phyloP scores from a whole-genome alignment of 2,329 filamentous ascomycete genomes.

The Verticillium alfalfae region DNA sequence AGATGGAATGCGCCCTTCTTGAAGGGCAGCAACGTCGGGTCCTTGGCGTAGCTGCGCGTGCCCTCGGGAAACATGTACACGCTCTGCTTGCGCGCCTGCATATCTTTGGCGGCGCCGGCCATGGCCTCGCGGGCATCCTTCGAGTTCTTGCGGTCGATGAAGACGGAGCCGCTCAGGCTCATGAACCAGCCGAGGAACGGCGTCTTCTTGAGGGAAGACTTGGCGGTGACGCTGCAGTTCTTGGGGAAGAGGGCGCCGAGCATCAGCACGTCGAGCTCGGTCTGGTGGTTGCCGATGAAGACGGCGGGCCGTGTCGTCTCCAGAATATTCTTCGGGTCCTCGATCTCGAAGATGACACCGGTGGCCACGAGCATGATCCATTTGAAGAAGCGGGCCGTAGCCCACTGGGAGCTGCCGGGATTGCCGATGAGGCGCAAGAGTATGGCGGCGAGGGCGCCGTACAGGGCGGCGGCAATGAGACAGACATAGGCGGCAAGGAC shows the following conservation, averaged over 20 bases:
- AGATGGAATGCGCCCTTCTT: conserved; percentile 99
- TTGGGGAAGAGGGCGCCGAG: conserved; percentile 83
- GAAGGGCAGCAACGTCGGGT: conserved; percentile 83
- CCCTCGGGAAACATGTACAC: conserved; percentile 91
- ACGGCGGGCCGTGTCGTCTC: conserved; percentile 71
- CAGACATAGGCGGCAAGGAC: conserved; percentile 60
- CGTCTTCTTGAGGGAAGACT: conserved; percentile 61
- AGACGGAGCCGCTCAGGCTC: conserved; percentile 80
- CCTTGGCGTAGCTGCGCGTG: conserved; percentile 80
- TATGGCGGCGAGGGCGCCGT: conserved; percentile 72
- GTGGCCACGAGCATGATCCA: conserved; percentile 69
- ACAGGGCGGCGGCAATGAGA: conserved; percentile 56
- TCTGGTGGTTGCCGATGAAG: conserved; percentile 93
- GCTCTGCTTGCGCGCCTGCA: conserved; percentile 65
- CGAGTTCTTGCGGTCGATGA: conserved; percentile 87
- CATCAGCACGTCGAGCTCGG: conserved; percentile 90
- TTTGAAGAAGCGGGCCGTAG: conserved; percentile 73
- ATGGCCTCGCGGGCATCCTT: conserved; percentile 81
- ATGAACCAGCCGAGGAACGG: conserved; percentile 96
- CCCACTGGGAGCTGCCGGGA: conserved; percentile 79
- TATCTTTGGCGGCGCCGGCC: conserved; percentile 74
- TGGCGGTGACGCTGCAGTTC: conserved; percentile 90
- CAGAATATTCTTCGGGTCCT: conserved; percentile 60
- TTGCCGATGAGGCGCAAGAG: conserved; percentile 65
- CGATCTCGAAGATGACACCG: conserved; percentile 71